Percentiles rank a stretch among this genome's conserved stretches.
These are phyloP conservation scores for Suillus fuscotomentosus DNA, from an alignment of 768 basidiomycete species.

Conservation along the genomic window DNA sequence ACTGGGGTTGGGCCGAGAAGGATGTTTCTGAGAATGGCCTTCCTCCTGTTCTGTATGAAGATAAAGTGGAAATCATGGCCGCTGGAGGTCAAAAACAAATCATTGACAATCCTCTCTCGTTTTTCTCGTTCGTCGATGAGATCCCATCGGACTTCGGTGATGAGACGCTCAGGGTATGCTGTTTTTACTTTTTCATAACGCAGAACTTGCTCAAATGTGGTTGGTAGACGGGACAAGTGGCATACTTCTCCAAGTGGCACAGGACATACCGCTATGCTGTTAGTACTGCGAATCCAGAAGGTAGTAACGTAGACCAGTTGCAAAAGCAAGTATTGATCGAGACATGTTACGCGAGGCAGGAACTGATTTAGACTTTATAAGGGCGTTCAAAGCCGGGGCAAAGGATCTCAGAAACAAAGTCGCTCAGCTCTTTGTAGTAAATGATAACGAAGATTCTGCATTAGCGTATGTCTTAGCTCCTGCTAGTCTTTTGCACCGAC, in stretches of 20 bases:
- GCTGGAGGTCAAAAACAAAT: conserved; percentile 7
- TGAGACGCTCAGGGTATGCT: conserved; percentile 5
- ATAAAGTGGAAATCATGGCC: conserved; percentile 12
- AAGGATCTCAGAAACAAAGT: conserved; percentile 11
- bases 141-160: conserved; percentile 22
- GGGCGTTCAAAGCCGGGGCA: conserved; percentile 18
- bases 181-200: background rate
- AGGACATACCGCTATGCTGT: conserved; percentile 18
- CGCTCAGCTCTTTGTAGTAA: conserved; percentile 20
- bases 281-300: conserved; percentile 7
- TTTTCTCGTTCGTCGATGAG: conserved; percentile 12
- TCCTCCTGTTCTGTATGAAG: conserved; percentile 17
- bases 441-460: conserved; percentile 10
- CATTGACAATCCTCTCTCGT: conserved; percentile 18
- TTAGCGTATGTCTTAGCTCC: conserved; percentile 9
- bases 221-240: conserved; percentile 10
- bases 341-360: background rate
- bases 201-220: background rate
- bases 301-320: conserved; percentile 14
- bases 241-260: conserved; percentile 20
- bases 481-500: background rate
- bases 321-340: conserved; percentile 13
- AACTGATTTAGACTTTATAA: conserved; percentile 5
- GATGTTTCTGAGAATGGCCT: conserved; percentile 17
- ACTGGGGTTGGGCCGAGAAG: conserved; percentile 29